These are phyloP conservation scores for Colletotrichum magnum DNA, from an alignment of 2,329 filamentous ascomycete species.

Conservation along the genomic window DNA sequence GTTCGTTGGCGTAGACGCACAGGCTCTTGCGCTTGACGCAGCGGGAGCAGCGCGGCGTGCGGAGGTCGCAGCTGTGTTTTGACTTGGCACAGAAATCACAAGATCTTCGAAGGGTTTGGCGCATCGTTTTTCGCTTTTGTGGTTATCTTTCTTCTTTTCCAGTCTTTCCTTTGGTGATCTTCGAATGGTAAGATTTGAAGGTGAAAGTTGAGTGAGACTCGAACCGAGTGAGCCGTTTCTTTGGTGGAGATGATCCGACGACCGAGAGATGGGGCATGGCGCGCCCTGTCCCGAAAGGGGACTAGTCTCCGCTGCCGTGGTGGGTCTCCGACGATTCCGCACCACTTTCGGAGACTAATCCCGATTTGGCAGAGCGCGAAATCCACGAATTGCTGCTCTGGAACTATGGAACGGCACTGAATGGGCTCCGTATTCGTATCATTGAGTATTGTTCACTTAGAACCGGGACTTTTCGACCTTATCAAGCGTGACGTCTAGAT, in stretches of 20 bases:
- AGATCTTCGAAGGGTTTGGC: conserved; percentile 68
- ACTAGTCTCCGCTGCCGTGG: conserved; percentile 31
- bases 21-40: conserved; percentile 62
- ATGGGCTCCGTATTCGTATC: neutral
- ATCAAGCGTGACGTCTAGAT: neutral
- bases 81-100: conserved; percentile 69
- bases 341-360: conserved; percentile 51
- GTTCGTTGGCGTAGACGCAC: conserved; percentile 69
- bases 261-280: neutral
- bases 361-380: conserved; percentile 35
- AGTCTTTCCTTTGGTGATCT: too few relatives aligned
- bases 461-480: neutral
- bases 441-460: neutral
- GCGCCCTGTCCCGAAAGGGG: conserved; percentile 19
- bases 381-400: too few relatives aligned
- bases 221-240: conserved; percentile 2
- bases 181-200: too few relatives aligned
- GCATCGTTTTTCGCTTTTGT: conserved; percentile 56
- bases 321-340: conserved; percentile 19
- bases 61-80: conserved; percentile 70
- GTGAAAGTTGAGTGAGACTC: too few relatives aligned
- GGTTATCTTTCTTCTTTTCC: neutral
- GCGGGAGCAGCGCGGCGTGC: conserved; percentile 67
- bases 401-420: too few relatives aligned
- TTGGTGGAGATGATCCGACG: conserved; percentile 16